Evolutionary conservation across 441 rosid species (phyloP).

Genomic region (Codiaeum variegatum): DNA sequence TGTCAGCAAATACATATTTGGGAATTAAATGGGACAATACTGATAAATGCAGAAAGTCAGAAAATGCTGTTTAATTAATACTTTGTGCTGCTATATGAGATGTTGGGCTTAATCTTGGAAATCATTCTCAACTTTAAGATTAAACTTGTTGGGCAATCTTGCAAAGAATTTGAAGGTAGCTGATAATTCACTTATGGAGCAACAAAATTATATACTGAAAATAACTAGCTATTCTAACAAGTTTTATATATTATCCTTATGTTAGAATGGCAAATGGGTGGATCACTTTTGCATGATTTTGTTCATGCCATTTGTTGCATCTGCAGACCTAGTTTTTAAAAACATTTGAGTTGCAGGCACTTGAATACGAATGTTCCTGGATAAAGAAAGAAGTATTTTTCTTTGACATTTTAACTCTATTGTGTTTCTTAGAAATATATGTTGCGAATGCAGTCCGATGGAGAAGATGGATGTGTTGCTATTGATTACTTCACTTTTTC

Average conservation of each 20-base stretch:
- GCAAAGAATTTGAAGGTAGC: no score
- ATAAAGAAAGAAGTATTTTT: neutral
- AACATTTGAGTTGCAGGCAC: neutral
- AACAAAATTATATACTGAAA: no score
- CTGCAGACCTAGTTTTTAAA: neutral
- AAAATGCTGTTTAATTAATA: neutral
- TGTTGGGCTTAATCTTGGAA: neutral
- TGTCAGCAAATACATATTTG: neutral
- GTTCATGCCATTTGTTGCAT: neutral
- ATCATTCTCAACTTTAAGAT: neutral
- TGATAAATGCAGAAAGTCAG: neutral
- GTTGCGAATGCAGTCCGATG: slow-evolving; percentile 45
- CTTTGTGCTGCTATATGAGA: neutral
- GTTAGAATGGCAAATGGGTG: neutral
- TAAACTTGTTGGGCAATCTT: no score
- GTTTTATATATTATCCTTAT: no score
- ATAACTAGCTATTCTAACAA: neutral
- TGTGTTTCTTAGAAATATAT: slow-evolving; percentile 3
- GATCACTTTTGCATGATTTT: neutral
- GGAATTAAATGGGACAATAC: neutral
- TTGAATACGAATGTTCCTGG: neutral
- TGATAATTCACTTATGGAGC: no score
- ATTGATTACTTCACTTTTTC: slow-evolving; percentile 89
- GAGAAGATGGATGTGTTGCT: slow-evolving; percentile 51
- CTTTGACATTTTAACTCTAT: neutral